phyloP scores from a whole-genome alignment of 2,329 filamentous ascomycete species.

The Paracamarosporium sp. region DNA sequence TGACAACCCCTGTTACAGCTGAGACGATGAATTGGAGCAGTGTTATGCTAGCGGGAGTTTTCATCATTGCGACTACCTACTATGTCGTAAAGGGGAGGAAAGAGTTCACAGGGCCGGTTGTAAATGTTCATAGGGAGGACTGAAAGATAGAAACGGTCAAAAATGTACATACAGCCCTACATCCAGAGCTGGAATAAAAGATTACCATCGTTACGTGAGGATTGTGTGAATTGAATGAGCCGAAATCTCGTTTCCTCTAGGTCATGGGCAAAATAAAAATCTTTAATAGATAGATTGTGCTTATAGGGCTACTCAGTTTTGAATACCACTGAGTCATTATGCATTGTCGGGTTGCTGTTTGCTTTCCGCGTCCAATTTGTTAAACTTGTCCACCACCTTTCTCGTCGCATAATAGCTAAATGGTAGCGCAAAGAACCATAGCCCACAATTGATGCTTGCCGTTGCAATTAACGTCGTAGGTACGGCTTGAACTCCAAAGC shows the following conservation, averaged over 20 bases:
- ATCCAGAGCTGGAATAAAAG: too few relatives aligned
- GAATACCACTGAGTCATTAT: too few relatives aligned
- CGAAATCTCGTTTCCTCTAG: too few relatives aligned
- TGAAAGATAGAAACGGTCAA: neutral
- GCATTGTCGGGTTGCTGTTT: neutral
- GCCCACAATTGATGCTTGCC: slow-evolving; percentile 52
- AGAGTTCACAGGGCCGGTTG: slow-evolving; percentile 1
- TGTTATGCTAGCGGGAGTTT: slow-evolving; percentile 2
- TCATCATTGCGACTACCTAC: slow-evolving; percentile 4
- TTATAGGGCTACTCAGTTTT: too few relatives aligned
- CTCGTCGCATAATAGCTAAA: slow-evolving; percentile 55
- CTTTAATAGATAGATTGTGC: too few relatives aligned
- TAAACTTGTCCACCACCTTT: slow-evolving; percentile 51
- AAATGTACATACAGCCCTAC: too few relatives aligned
- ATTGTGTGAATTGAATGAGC: too few relatives aligned
- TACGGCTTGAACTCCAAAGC: slow-evolving; percentile 55
- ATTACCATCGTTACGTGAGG: too few relatives aligned
- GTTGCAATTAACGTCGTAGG: slow-evolving; percentile 53
- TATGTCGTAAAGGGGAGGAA: slow-evolving; percentile 2
- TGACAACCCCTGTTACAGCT: slow-evolving; percentile 2
- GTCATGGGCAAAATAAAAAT: too few relatives aligned
- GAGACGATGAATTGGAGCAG: slow-evolving; percentile 9
- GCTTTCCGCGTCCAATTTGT: slow-evolving; percentile 24
- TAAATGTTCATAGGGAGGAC: neutral
- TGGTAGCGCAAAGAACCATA: slow-evolving; percentile 52